Percentiles rank a stretch among this genome's conserved stretches.
phyloP scores from a whole-genome alignment of 306 rosid species.

The Casuarina glauca region DNA sequence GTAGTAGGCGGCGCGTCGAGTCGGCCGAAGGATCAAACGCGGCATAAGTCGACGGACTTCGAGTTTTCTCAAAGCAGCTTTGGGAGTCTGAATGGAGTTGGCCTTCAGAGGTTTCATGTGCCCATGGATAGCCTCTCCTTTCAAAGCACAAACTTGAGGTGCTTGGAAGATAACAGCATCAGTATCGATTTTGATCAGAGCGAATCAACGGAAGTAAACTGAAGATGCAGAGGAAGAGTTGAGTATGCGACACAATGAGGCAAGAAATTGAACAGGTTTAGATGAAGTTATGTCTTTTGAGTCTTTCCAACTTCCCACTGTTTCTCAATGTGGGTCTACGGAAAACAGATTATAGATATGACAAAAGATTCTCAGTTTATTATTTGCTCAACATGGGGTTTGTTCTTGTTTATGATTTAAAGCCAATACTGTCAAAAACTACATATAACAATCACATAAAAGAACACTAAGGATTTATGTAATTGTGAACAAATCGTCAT shows the following conservation, averaged over 20 bases:
- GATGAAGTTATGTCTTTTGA: too few species aligned
- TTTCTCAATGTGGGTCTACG: too few species aligned
- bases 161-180: slow-evolving; percentile 57
- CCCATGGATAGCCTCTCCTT: slow-evolving; percentile 65
- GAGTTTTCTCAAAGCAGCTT: slow-evolving; percentile 66
- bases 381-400: too few species aligned
- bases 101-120: slow-evolving; percentile 58
- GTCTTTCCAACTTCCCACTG: too few species aligned
- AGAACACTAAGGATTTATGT: too few species aligned
- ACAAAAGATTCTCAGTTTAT: too few species aligned
- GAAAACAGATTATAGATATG: background rate
- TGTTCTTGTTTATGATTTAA: too few species aligned
- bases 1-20: slow-evolving; percentile 5
- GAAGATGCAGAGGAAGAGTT: slow-evolving; percentile 28
- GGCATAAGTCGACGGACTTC: slow-evolving; percentile 18
- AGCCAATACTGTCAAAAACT: too few species aligned
- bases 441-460: too few species aligned
- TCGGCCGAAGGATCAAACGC: slow-evolving; percentile 19
- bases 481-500: too few species aligned
- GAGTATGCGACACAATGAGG: background rate
- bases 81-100: slow-evolving; percentile 63
- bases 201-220: slow-evolving; percentile 24
- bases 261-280: too few species aligned
- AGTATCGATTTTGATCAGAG: slow-evolving; percentile 44
- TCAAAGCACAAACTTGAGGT: slow-evolving; percentile 53